phyloP scores from a whole-genome alignment of 306 rosid genomes.

The Leucaena leucocephala region DNA sequence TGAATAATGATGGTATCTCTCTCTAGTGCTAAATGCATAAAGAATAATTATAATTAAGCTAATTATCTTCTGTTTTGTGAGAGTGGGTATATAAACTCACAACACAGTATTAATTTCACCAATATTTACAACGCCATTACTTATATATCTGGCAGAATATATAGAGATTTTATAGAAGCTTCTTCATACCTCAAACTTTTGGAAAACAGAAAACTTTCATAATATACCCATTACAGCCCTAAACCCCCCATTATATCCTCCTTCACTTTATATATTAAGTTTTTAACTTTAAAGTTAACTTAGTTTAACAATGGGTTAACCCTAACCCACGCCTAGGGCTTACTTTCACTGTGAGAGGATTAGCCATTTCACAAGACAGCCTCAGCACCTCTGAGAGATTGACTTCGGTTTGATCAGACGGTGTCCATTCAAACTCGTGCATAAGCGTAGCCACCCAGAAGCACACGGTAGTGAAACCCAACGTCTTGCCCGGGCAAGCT shows the following conservation, averaged over 20 bases:
- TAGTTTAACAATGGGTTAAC: neutral
- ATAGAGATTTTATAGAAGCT: neutral
- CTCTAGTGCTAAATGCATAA: neutral
- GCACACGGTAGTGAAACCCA: conserved; percentile 61
- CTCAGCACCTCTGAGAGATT: conserved; percentile 68
- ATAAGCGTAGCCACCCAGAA: conserved; percentile 78
- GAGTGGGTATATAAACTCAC: neutral
- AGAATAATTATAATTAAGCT: neutral
- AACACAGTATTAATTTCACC: conserved; percentile 39
- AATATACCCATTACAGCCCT: conserved; percentile 29
- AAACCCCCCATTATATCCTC: neutral
- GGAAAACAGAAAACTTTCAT: neutral
- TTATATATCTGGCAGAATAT: neutral
- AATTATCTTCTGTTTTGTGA: neutral
- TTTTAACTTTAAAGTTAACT: neutral
- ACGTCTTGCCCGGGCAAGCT: conserved; percentile 69
- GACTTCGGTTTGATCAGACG: conserved; percentile 37
- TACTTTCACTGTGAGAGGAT: conserved; percentile 51
- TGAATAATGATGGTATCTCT: neutral
- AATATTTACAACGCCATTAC: conserved; percentile 36
- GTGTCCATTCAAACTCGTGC: conserved; percentile 68
- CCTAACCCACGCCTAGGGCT: conserved; percentile 51
- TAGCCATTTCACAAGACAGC: conserved; percentile 88
- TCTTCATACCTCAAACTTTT: conserved; percentile 20
- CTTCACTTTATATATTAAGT: neutral